Conservation (phyloP, 345 rosid species). For the Euphorbia peplus region DNA sequence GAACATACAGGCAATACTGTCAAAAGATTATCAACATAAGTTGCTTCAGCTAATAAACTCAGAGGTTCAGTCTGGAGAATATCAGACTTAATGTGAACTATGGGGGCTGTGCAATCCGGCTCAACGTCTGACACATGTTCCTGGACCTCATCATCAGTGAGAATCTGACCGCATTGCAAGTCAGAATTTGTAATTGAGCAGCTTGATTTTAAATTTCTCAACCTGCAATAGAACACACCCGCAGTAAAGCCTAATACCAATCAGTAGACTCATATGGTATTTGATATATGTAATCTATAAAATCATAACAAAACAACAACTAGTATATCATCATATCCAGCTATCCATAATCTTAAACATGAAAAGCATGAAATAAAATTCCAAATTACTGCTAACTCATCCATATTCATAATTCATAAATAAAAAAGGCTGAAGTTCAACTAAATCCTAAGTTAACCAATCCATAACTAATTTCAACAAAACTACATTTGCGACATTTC, state of each 20-base stretch:
- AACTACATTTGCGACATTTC: no score
- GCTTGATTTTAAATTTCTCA: constrained; percentile 49
- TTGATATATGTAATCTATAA: background rate
- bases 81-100: constrained; percentile 65
- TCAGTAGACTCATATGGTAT: constrained; percentile 4
- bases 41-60: constrained; percentile 53
- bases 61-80: constrained; percentile 57
- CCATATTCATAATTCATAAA: no score
- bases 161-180: constrained; percentile 41
- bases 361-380: no score
- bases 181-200: constrained; percentile 63
- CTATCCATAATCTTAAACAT: no score
- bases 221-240: constrained; percentile 25
- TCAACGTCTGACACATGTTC: constrained; percentile 39
- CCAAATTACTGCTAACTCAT: no score
- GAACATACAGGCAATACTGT: constrained; percentile 66
- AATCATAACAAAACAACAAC: no score
- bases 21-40: constrained; percentile 66
- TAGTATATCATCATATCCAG: no score
- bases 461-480: no score
- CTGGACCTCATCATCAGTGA: constrained; percentile 41
- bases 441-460: no score
- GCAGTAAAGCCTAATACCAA: background rate
- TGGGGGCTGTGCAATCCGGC: constrained; percentile 45
- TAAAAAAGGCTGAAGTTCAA: no score